phyloP scores from a whole-genome alignment of 1,139 yeast genomes.

The Debaryomyces nepalensis region DNA sequence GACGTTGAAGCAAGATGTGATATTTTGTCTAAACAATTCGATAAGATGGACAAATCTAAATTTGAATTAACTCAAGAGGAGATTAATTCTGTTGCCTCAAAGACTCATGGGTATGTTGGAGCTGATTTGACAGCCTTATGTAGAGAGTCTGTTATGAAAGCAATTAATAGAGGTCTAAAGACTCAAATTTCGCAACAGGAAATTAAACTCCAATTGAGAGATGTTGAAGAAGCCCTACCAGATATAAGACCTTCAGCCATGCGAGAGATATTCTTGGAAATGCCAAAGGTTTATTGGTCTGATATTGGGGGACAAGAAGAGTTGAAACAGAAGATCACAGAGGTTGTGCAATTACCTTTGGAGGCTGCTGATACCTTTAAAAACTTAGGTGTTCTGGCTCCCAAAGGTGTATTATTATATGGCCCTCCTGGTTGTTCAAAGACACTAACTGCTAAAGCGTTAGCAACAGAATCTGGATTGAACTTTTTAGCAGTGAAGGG shows the following conservation, averaged over 20 bases:
- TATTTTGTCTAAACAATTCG: slow-evolving; percentile 64
- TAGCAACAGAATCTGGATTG: slow-evolving; percentile 93
- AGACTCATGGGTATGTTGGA: slow-evolving; percentile 66
- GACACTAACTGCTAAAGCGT: slow-evolving; percentile 90
- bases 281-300: slow-evolving; percentile 91
- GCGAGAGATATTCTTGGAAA: slow-evolving; percentile 92
- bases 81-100: slow-evolving; percentile 61
- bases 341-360: slow-evolving; percentile 90
- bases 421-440: slow-evolving; percentile 99
- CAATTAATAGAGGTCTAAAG: slow-evolving; percentile 64
- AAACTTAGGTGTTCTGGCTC: slow-evolving; percentile 81
- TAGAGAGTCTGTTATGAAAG: slow-evolving; percentile 85
- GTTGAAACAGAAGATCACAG: slow-evolving; percentile 76
- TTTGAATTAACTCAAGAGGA: slow-evolving; percentile 58
- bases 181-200: slow-evolving; percentile 25
- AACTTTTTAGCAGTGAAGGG: slow-evolving; percentile 94
- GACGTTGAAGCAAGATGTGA: slow-evolving; percentile 69
- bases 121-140: slow-evolving; percentile 90
- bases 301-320: slow-evolving; percentile 96
- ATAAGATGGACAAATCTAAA: slow-evolving; percentile 59
- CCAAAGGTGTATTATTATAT: slow-evolving; percentile 86
- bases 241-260: slow-evolving; percentile 94
- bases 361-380: slow-evolving; percentile 80
- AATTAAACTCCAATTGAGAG: slow-evolving; percentile 45
- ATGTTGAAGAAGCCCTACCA: slow-evolving; percentile 68